These are phyloP conservation scores for Trichaptum fuscoviolaceum DNA, from an alignment of 768 basidiomycete genomes.

Conservation along the genomic window DNA sequence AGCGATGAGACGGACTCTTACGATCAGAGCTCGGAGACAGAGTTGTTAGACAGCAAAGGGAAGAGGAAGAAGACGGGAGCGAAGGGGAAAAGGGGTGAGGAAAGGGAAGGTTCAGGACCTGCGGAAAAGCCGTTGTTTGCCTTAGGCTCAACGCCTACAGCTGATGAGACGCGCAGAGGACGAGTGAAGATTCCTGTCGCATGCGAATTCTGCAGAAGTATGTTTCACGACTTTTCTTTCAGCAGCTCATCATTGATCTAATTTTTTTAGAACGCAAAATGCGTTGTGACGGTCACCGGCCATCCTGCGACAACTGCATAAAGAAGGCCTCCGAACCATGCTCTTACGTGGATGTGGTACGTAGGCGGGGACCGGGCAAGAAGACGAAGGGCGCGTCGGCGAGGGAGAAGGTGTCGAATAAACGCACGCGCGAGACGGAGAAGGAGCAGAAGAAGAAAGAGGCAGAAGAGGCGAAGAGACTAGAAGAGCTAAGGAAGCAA, in stretches of 20 bases:
- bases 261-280: slow-evolving; percentile 17
- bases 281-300: slow-evolving; percentile 18
- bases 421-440: background rate
- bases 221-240: background rate
- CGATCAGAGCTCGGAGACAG: background rate
- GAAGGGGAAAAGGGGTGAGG: background rate
- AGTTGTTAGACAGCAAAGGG: background rate
- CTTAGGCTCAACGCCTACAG: background rate
- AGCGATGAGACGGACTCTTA: background rate
- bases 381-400: slow-evolving; percentile 9
- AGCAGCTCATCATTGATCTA: background rate
- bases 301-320: slow-evolving; percentile 16
- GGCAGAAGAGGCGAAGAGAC: background rate
- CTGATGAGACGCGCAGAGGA: slow-evolving; percentile 5
- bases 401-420: background rate
- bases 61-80: background rate
- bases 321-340: slow-evolving; percentile 11
- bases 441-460: background rate
- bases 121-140: background rate
- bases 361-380: slow-evolving; percentile 15
- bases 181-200: slow-evolving; percentile 11
- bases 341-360: slow-evolving; percentile 13
- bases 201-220: slow-evolving; percentile 17
- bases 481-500: no score
- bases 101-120: background rate